phyloP scores from a whole-genome alignment of 129 eudicot genomes.

The Cynara cardunculus region DNA sequence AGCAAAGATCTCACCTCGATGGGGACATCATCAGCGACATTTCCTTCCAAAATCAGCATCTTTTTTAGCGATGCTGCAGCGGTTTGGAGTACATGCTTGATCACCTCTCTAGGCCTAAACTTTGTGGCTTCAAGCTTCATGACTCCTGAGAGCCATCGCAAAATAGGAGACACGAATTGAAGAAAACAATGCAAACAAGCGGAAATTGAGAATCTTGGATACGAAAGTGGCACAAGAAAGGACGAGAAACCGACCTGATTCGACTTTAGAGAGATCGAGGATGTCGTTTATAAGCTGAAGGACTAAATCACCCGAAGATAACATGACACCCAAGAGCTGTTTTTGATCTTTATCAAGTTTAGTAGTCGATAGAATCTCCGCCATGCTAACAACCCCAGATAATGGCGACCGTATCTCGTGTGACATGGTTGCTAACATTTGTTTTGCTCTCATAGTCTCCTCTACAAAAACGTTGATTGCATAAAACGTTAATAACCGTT shows the following conservation, averaged over 20 bases:
- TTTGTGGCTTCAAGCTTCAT: conserved; percentile 89
- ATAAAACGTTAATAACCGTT: background rate
- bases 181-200: background rate
- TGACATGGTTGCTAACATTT: conserved; percentile 85
- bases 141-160: conserved; percentile 39
- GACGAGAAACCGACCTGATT: conserved; percentile 55
- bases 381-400: conserved; percentile 77
- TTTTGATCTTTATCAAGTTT: conserved; percentile 62
- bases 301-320: conserved; percentile 77
- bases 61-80: conserved; percentile 78
- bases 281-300: conserved; percentile 77
- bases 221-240: background rate
- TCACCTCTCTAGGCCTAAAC: conserved; percentile 84
- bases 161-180: background rate
- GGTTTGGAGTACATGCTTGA: conserved; percentile 82
- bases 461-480: conserved; percentile 32
- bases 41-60: conserved; percentile 67
- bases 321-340: conserved; percentile 59
- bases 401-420: conserved; percentile 83
- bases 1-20: conserved; percentile 42
- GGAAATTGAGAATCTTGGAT: background rate
- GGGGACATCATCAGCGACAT: conserved; percentile 66
- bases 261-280: conserved; percentile 86
- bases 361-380: conserved; percentile 67
- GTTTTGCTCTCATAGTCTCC: conserved; percentile 88